Evolutionary conservation across 2,329 filamentous ascomycete species (phyloP).

Genomic region (Coniochaeta hoffmannii): DNA sequence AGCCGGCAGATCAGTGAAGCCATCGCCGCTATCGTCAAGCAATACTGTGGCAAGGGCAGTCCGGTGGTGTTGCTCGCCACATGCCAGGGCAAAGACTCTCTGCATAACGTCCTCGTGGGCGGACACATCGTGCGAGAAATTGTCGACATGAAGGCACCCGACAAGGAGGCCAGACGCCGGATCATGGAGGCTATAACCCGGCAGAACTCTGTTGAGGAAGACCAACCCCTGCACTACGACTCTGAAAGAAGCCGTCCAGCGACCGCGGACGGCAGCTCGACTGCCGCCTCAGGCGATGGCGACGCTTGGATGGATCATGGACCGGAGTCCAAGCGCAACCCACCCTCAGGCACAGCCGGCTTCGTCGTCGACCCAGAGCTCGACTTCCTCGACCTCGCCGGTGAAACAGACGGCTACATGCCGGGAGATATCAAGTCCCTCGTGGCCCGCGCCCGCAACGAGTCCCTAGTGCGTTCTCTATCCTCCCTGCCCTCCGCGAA

Average conservation of each 20-base stretch:
- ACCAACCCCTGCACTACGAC: conserved; percentile 27
- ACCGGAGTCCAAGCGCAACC: conserved; percentile 39
- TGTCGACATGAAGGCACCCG: conserved; percentile 78
- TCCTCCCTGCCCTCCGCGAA: conserved; percentile 33
- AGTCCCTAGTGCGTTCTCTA: conserved; percentile 83
- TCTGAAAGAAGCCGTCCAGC: conserved; percentile 46
- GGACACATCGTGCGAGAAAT: conserved; percentile 92
- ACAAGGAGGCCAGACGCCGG: conserved; percentile 79
- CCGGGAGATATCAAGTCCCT: conserved; percentile 85
- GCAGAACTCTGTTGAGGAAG: conserved; percentile 37
- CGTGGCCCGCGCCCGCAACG: conserved; percentile 80
- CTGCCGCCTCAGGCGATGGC: conserved; percentile 37
- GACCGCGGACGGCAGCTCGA: conserved; percentile 45
- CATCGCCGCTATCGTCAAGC: conserved; percentile 71
- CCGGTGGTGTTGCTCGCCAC: conserved; percentile 84
- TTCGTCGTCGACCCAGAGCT: conserved; percentile 70
- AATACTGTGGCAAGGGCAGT: conserved; percentile 74
- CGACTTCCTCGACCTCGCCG: conserved; percentile 87
- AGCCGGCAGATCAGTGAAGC: conserved; percentile 90
- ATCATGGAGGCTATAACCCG: conserved; percentile 75
- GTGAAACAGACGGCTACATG: conserved; percentile 96
- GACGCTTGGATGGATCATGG: conserved; percentile 70
- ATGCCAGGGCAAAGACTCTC: conserved; percentile 83
- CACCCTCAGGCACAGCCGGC: conserved; percentile 39
- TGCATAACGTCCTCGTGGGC: conserved; percentile 85